Evolutionary conservation across 164 flowering plant genomes (phyloP).

Genomic region (Akebia trifoliata): DNA sequence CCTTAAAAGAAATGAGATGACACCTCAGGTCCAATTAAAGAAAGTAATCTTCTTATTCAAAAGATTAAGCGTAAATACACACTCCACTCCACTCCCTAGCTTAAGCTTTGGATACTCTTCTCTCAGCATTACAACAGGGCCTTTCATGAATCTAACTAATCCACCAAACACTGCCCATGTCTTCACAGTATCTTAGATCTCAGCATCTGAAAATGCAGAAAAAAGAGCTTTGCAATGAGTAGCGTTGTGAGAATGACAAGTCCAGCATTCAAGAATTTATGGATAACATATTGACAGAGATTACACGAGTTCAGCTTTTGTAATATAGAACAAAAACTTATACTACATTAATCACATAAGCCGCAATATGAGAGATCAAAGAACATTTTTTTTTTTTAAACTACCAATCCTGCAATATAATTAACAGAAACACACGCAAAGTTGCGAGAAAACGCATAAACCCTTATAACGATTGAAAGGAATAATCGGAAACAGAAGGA

Average conservation of each 20-base stretch:
- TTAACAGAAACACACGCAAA: too few species aligned
- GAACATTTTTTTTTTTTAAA: too few species aligned
- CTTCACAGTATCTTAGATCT: slow-evolving; percentile 53
- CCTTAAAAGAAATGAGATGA: slow-evolving; percentile 97
- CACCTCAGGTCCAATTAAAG: slow-evolving; percentile 58
- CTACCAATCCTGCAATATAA: too few species aligned
- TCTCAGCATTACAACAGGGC: slow-evolving; percentile 79
- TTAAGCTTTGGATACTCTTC: slow-evolving; percentile 90
- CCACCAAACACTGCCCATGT: slow-evolving; percentile 72
- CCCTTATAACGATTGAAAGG: too few species aligned
- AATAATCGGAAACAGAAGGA: too few species aligned
- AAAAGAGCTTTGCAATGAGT: slow-evolving; percentile 61
- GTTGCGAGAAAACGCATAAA: too few species aligned
- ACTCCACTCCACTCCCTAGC: too few species aligned
- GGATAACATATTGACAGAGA: too few species aligned
- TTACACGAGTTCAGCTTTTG: too few species aligned
- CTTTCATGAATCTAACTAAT: slow-evolving; percentile 68
- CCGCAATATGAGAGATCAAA: too few species aligned
- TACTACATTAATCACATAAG: too few species aligned
- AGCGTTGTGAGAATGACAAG: slow-evolving; percentile 59
- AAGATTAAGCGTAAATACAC: slow-evolving; percentile 71
- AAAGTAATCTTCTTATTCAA: slow-evolving; percentile 75
- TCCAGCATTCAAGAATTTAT: slow-evolving; percentile 51
- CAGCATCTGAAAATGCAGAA: slow-evolving; percentile 41
- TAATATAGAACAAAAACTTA: too few species aligned